Base-by-base conservation (phyloP, 176 grass and related monocot species). In the Melocanna baccifera region DNA sequence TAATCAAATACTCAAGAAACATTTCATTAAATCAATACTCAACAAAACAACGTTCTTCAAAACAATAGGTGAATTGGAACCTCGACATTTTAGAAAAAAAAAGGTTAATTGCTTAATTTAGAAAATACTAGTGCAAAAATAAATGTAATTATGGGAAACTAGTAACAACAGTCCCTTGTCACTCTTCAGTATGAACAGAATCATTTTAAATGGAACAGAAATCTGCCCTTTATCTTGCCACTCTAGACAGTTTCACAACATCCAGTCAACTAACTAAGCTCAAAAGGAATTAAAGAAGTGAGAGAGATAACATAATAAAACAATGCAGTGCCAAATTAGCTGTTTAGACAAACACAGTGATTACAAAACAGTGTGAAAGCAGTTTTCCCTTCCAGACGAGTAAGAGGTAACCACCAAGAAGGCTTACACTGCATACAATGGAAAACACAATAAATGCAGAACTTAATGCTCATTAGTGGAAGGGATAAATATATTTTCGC, bases 71-170 rank as follows among this genome's bases (percentile, higher is more conserved):
- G 15, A 14, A 82, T 68, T 48, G 70, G 36, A 68, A 58, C 20
- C 18, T 67, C 12, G 37, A 55, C 28, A 87, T 37, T 81, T 47
- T 25, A 37, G 5, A 46, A 36, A 8, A 36, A 8, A n/a, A 73
- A 79, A 43, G 26, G 20, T 37, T 64, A 36, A 10, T 45, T 30
- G 39, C 2, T 19, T 39, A 63, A 63, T 61, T 12, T 34, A 22
- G 41, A 86, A 43, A 76, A 48, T 19, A 36, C 19, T 29, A 47
- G 28, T 20, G 4, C 34, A 48, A 58, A 69, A 62, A 62, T 7
- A 67, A 67, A 57, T 45, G 15, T 59, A 87, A 43, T 39, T 59
- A 36, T 81, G 23, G 20, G 51, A 87, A 75, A 46, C 67, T 26
- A 66, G 45, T 53, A 22, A 75, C 47, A 76, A 1, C 5, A 67